phyloP scores from a whole-genome alignment of 805 yeast species.

The Candida lessepsii region DNA sequence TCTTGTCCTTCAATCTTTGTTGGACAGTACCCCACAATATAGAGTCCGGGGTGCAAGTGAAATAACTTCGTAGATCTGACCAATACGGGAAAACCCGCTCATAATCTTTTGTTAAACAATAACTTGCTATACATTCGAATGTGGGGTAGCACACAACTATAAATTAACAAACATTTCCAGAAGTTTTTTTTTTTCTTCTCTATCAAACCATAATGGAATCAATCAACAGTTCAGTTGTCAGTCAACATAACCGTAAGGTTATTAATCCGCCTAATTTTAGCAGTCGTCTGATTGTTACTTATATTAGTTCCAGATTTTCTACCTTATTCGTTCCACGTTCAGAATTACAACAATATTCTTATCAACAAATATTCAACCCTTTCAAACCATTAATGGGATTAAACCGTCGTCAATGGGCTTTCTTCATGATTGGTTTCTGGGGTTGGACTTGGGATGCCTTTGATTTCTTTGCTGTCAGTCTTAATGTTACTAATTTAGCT shows the following conservation, averaged over 20 bases:
- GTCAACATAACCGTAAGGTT: slow-evolving; percentile 23
- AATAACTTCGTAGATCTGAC: too few relatives aligned
- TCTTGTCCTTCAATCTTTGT: not conserved
- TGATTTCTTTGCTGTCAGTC: slow-evolving; percentile 59
- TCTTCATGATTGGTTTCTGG: slow-evolving; percentile 50
- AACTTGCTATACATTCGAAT: too few relatives aligned
- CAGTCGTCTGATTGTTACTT: slow-evolving; percentile 19
- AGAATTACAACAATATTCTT: slow-evolving; percentile 34
- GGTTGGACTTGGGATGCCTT: slow-evolving; percentile 70
- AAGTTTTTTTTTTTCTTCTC: not conserved
- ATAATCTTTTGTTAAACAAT: too few relatives aligned
- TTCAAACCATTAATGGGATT: slow-evolving; percentile 53
- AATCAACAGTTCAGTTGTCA: slow-evolving; percentile 7
- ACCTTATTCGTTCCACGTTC: slow-evolving; percentile 48
- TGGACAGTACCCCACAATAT: too few relatives aligned
- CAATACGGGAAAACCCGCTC: too few relatives aligned
- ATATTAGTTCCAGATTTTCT: slow-evolving; percentile 46
- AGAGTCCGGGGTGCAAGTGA: too few relatives aligned
- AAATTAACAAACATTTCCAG: not conserved
- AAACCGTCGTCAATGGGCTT: slow-evolving; percentile 54
- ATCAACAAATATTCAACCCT: slow-evolving; percentile 55
- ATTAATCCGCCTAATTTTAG: slow-evolving; percentile 25
- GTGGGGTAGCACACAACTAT: slow-evolving; percentile 1
- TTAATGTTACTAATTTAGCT: slow-evolving; percentile 51
- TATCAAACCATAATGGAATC: not conserved